Percentiles rank a stretch among this genome's conserved stretches.
Conservation (phyloP, 306 rosid genomes). For the Sindora glabra region DNA sequence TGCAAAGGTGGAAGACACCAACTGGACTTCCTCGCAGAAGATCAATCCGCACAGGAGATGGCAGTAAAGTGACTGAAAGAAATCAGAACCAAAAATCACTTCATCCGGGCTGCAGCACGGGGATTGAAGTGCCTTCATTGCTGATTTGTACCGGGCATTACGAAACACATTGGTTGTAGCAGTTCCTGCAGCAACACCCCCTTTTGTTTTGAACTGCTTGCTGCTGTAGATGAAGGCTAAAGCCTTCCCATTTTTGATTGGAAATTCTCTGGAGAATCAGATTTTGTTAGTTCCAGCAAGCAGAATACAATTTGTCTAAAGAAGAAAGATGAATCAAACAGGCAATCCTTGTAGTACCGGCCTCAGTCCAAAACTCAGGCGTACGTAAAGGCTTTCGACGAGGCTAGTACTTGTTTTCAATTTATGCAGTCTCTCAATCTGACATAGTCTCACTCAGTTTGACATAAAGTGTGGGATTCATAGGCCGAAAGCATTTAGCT, state of each 20-base stretch:
- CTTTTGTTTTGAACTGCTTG: slow-evolving; percentile 61
- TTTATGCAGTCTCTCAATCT: too few relatives aligned
- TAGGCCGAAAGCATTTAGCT: too few relatives aligned
- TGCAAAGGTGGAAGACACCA: slow-evolving; percentile 65
- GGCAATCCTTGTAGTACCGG: too few relatives aligned
- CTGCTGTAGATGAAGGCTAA: slow-evolving; percentile 74
- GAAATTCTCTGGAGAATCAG: slow-evolving; percentile 55
- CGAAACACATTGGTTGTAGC: slow-evolving; percentile 81
- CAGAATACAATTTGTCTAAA: not conserved
- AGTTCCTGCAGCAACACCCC: slow-evolving; percentile 76
- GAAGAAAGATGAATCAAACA: not conserved
- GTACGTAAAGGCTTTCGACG: too few relatives aligned
- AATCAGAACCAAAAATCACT: slow-evolving; percentile 77
- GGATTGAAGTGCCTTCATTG: slow-evolving; percentile 51
- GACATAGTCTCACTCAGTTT: too few relatives aligned
- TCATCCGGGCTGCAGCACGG: slow-evolving; percentile 75
- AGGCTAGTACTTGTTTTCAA: too few relatives aligned
- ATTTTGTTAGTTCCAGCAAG: not conserved
- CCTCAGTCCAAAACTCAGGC: too few relatives aligned
- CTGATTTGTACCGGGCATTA: slow-evolving; percentile 14
- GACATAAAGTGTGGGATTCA: too few relatives aligned
- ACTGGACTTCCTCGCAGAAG: slow-evolving; percentile 49
- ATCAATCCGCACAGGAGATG: slow-evolving; percentile 84
- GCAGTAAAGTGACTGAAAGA: slow-evolving; percentile 78
- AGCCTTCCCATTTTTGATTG: slow-evolving; percentile 66